Evolutionary conservation across 176 grass and related monocot species (phyloP).

Genomic region (Triticum timopheevii): DNA sequence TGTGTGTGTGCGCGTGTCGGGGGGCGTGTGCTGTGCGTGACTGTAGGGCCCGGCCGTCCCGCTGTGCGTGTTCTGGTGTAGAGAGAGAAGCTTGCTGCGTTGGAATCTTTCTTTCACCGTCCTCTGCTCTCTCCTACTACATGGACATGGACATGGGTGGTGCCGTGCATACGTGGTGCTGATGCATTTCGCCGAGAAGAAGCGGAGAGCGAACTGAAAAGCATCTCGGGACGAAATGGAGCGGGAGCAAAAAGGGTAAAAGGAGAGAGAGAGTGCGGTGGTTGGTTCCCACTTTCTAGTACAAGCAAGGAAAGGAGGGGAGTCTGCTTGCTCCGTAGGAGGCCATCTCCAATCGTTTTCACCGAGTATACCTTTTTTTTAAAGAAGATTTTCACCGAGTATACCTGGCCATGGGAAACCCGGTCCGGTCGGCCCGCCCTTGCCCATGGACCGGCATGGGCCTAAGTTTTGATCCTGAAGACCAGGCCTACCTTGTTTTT

Average conservation of each 20-base stretch:
- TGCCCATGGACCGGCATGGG: no score
- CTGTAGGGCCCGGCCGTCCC: constrained; percentile 4
- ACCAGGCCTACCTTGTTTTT: no score
- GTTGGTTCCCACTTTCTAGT: constrained; percentile 14
- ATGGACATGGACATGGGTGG: neutral
- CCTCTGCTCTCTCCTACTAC: neutral
- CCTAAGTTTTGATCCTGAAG: no score
- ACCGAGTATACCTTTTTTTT: neutral
- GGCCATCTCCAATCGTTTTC: neutral
- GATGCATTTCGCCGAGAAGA: constrained; percentile 1
- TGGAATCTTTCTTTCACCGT: constrained; percentile 22
- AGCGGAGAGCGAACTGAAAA: neutral
- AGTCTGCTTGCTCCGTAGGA: neutral
- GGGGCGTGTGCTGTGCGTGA: constrained; percentile 36
- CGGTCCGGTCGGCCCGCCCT: no score
- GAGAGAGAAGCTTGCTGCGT: neutral
- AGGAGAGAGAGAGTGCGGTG: neutral
- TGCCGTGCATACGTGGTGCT: neutral
- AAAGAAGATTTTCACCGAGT: no score
- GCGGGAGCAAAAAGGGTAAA: constrained; percentile 9
- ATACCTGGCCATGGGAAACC: no score
- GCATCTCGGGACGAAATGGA: neutral
- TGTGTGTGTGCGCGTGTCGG: constrained; percentile 43
- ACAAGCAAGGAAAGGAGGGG: constrained; percentile 10
- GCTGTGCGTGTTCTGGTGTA: neutral